Evolutionary conservation across 2,329 filamentous ascomycete genomes (phyloP).

Genomic region (Whalleya microplaca): DNA sequence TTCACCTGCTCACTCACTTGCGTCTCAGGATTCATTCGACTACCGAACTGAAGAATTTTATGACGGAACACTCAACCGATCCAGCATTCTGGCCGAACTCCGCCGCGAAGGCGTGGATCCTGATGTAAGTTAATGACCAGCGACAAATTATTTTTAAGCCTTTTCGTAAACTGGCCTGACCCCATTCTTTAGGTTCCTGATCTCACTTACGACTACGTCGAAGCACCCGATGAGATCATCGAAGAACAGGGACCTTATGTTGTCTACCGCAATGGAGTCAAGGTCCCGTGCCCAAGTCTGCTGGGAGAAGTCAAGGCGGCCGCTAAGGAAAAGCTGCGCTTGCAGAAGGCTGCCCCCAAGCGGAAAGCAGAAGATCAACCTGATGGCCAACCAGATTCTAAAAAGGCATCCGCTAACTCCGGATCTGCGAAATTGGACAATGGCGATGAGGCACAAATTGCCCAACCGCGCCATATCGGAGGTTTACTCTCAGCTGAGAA

Average conservation of each 20-base stretch:
- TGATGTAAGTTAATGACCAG: constrained; percentile 31
- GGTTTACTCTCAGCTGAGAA: constrained; percentile 42
- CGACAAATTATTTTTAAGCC: not conserved
- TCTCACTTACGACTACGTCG: constrained; percentile 32
- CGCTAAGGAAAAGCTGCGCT: constrained; percentile 38
- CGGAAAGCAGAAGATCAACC: constrained; percentile 55
- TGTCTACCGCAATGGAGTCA: constrained; percentile 33
- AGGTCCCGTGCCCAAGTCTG: constrained; percentile 38
- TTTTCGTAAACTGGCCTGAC: constrained; percentile 16
- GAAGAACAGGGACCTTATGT: constrained; percentile 32
- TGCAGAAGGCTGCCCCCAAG: constrained; percentile 45
- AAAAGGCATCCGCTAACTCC: constrained; percentile 47
- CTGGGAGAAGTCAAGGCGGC: constrained; percentile 40
- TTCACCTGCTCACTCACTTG: constrained; percentile 22
- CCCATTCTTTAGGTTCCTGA: constrained; percentile 29
- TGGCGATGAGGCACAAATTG: constrained; percentile 36
- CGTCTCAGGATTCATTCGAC: constrained; percentile 33
- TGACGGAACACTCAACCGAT: constrained; percentile 34
- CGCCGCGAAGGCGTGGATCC: constrained; percentile 29
- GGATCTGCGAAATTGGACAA: constrained; percentile 31
- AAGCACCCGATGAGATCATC: constrained; percentile 27
- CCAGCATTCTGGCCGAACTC: constrained; percentile 32
- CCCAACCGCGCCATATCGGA: constrained; percentile 46
- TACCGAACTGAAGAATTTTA: constrained; percentile 34
- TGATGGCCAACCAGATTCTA: constrained; percentile 54